Evolutionary conservation across 345 rosid species (phyloP).

Genomic region (Sapria himalayana): DNA sequence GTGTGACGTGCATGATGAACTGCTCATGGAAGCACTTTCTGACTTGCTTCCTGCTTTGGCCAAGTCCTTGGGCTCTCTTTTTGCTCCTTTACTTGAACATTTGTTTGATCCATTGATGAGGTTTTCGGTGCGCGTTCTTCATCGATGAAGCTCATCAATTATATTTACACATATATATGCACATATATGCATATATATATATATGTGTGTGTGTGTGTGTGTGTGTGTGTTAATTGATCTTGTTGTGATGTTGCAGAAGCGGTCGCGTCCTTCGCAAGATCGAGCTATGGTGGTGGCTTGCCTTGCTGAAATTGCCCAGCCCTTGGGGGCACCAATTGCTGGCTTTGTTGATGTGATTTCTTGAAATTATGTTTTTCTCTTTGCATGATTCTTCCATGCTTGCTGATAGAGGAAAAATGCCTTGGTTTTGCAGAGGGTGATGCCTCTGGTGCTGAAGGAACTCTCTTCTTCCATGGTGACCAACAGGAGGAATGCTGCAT

Average conservation of each 20-base stretch:
- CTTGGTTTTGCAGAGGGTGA: constrained; percentile 43
- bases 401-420: constrained; percentile 10
- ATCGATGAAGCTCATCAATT: too few relatives aligned
- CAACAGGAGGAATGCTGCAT: constrained; percentile 95
- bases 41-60: constrained; percentile 98
- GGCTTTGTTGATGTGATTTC: constrained; percentile 65
- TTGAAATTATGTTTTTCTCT: constrained; percentile 3
- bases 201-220: too few relatives aligned
- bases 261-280: constrained; percentile 70
- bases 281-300: constrained; percentile 95
- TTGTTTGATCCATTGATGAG: constrained; percentile 91
- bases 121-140: constrained; percentile 80
- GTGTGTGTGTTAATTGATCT: too few relatives aligned
- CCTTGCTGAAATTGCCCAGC: constrained; percentile 98
- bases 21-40: constrained; percentile 96
- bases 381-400: background rate
- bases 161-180: too few relatives aligned
- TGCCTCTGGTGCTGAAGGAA: constrained; percentile 87
- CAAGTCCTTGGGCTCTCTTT: constrained; percentile 79
- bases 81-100: constrained; percentile 66
- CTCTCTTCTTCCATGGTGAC: constrained; percentile 67
- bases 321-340: constrained; percentile 89
- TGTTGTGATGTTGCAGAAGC: constrained; percentile 63
- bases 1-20: constrained; percentile 70
- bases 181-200: too few relatives aligned